Base-by-base conservation (phyloP, 164 flowering plant species). In the Warburgia ugandensis region DNA sequence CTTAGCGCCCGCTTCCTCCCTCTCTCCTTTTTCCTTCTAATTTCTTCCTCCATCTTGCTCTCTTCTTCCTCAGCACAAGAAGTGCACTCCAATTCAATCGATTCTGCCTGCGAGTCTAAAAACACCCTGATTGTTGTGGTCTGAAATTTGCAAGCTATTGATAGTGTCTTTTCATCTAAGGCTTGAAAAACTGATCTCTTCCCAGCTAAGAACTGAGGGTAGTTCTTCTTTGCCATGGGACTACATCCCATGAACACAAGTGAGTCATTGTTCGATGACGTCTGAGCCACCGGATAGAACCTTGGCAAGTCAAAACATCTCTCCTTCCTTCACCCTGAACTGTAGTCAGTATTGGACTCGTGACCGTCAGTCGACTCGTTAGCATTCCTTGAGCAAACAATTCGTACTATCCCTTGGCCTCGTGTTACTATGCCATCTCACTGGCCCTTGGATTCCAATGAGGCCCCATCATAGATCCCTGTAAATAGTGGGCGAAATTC, bases 391-490 rank as follows among this genome's bases (percentile, higher is more conserved):
- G 88, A 33, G 62, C 94, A 79, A 5, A 77, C 82, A 45, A 77
- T 70, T 10, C 69, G 67, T 42, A 85, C 65, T 78, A 85, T 85
- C 13, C 98, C 98, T 55, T 50, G 54, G 29, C 98, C 98, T 11
- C 80, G 55, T 6, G 74, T 47, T 16, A 77, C 98, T 10, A 88
- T 32, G 78, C 67, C 38, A 81, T 67, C 73, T 87, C 96, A 0
- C 76, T 76, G 0, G 83, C 95, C 65, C 23, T 59, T n/a, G 95
- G 94, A 59, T 92, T 92, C 96, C 95, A 87, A 48, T 92, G 98
- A 2, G 95, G 96, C 37, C 77, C 96, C 94, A 88, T 80, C 98
- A 92, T 88, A 2, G 94, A 71, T 8, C 82, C 91, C 96, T 85
- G 29, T 38, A 51, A 2, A 1, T 12, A 5, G 3, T 4, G 13